Evolutionary conservation across 768 basidiomycete genomes (phyloP).

Genomic region (Tylopilus intermedius): DNA sequence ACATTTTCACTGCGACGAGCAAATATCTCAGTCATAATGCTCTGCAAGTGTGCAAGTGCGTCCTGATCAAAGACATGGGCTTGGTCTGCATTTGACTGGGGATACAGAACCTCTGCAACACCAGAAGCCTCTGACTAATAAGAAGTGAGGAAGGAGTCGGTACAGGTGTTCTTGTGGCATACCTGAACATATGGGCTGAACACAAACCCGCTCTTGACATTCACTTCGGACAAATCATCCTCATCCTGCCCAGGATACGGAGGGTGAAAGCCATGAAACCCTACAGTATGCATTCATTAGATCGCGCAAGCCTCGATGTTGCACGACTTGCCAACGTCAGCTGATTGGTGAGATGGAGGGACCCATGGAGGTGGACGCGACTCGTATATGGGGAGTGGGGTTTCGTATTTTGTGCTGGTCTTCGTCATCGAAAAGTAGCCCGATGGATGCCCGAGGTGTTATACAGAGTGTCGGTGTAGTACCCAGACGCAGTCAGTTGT

Average conservation of each 20-base stretch:
- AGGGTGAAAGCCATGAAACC: slow-evolving; percentile 73
- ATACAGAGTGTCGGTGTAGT: too few species aligned
- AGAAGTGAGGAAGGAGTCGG: not conserved
- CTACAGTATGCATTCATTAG: slow-evolving; percentile 32
- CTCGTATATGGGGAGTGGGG: slow-evolving; percentile 50
- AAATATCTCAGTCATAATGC: slow-evolving; percentile 75
- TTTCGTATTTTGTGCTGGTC: slow-evolving; percentile 24
- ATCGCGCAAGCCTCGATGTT: not conserved
- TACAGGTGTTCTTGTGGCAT: slow-evolving; percentile 19
- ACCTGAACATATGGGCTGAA: slow-evolving; percentile 55
- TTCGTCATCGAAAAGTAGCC: slow-evolving; percentile 16
- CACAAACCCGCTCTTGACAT: slow-evolving; percentile 62
- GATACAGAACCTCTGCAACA: slow-evolving; percentile 11
- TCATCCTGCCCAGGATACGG: slow-evolving; percentile 73
- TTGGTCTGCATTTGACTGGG: slow-evolving; percentile 25
- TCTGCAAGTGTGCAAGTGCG: slow-evolving; percentile 58
- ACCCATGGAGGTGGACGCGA: slow-evolving; percentile 71
- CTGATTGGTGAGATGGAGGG: slow-evolving; percentile 57
- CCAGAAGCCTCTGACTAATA: slow-evolving; percentile 22
- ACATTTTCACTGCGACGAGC: slow-evolving; percentile 52
- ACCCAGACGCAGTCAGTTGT: too few species aligned
- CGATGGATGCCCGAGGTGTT: too few species aligned
- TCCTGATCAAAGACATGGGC: slow-evolving; percentile 47
- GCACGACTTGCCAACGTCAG: slow-evolving; percentile 57
- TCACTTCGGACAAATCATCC: slow-evolving; percentile 59